These are phyloP conservation scores for Nicotiana attenuata DNA, from an alignment of 257 asterid species.

Conservation along the genomic window DNA sequence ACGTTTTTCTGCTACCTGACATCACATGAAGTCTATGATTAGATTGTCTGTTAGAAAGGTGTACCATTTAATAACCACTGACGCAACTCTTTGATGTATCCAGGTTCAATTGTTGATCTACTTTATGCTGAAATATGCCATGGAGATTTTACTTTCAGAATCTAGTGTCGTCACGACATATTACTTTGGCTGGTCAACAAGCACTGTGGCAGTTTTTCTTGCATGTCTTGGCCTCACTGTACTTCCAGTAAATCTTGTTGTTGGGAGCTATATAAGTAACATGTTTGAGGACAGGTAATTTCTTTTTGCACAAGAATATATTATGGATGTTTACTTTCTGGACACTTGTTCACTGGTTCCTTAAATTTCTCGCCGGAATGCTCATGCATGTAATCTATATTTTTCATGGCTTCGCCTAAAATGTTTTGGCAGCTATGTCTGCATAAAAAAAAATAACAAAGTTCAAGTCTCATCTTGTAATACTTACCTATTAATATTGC, in stretches of 20 bases:
- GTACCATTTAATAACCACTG: not conserved
- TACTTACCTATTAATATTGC: not conserved
- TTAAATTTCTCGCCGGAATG: not conserved
- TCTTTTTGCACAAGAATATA: not conserved
- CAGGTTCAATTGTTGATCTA: slow-evolving; percentile 96
- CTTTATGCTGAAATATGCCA: slow-evolving; percentile 95
- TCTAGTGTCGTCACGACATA: slow-evolving; percentile 86
- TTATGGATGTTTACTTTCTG: not conserved
- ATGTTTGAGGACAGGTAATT: slow-evolving; percentile 93
- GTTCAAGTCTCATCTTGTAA: not conserved
- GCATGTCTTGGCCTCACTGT: slow-evolving; percentile 91
- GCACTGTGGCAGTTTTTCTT: slow-evolving; percentile 78
- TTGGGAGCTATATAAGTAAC: slow-evolving; percentile 90
- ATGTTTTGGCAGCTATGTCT: not conserved
- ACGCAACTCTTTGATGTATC: slow-evolving; percentile 6
- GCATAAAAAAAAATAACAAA: not conserved
- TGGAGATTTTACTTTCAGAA: slow-evolving; percentile 94
- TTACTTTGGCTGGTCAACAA: slow-evolving; percentile 83
- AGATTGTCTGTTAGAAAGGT: not conserved
- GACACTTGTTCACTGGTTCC: not conserved
- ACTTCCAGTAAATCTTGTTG: slow-evolving; percentile 76
- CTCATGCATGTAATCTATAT: not conserved
- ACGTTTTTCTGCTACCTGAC: too few species aligned
- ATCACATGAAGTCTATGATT: not conserved
- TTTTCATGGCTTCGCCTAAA: not conserved